Percentiles rank a stretch among this genome's conserved stretches.
These are phyloP conservation scores for Rhizopogon sp. DNA, from an alignment of 768 basidiomycete genomes.

Conservation along the genomic window DNA sequence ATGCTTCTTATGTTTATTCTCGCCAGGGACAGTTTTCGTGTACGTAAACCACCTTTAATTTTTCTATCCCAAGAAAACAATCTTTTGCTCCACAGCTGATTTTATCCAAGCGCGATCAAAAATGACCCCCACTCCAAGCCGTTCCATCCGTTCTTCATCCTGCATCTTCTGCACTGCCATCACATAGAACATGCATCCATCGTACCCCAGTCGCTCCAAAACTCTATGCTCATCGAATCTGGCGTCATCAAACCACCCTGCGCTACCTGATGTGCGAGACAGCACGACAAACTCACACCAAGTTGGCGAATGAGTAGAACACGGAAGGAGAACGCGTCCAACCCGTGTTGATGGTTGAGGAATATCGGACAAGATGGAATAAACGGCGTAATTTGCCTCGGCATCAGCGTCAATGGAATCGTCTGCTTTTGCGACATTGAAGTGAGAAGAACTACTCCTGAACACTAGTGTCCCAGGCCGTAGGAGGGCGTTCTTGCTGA, in stretches of 20 bases:
- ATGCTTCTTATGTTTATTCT: too few species aligned
- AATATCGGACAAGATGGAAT: constrained; percentile 6
- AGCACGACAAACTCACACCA: constrained; percentile 16
- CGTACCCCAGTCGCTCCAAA: constrained; percentile 9
- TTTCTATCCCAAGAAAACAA: not conserved
- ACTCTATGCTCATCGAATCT: not conserved
- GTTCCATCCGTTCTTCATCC: constrained; percentile 9
- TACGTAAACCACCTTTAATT: too few species aligned
- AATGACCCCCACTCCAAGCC: constrained; percentile 16
- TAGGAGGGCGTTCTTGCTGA: not conserved
- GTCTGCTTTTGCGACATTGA: constrained; percentile 7
- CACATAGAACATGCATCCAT: constrained; percentile 15
- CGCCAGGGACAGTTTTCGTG: too few species aligned
- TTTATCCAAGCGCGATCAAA: constrained; percentile 14
- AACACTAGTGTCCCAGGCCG: constrained; percentile 18
- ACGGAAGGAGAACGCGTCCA: constrained; percentile 14
- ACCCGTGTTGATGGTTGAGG: not conserved
- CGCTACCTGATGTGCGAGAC: constrained; percentile 3
- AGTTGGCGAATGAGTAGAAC: constrained; percentile 2
- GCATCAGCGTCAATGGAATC: not conserved
- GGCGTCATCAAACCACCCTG: constrained; percentile 8
- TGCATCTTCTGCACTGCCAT: constrained; percentile 12
- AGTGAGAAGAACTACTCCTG: constrained; percentile 10
- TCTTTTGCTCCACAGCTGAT: not conserved
- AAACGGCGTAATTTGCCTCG: not conserved